Evolutionary conservation across 1,284 basidiomycete genomes (phyloP).

Genomic region (Ustilago shanxiensis): DNA sequence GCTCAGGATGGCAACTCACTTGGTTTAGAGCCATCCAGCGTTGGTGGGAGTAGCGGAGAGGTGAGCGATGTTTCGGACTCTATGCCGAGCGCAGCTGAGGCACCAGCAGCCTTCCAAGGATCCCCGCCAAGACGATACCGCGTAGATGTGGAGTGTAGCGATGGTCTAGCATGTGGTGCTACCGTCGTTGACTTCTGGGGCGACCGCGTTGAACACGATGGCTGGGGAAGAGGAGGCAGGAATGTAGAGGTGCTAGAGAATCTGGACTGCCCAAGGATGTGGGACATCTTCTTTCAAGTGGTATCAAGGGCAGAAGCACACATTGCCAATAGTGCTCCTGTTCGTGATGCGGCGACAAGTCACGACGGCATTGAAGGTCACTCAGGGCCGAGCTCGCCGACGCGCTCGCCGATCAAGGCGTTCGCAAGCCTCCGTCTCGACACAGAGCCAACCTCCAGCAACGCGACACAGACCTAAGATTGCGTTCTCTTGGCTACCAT

Average conservation of each 20-base stretch:
- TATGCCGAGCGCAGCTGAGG: constrained; percentile 1
- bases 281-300: constrained; percentile 59
- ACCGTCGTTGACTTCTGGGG: constrained; percentile 64
- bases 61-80: constrained; percentile 20
- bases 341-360: neutral
- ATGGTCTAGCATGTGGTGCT: constrained; percentile 53
- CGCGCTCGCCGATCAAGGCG: constrained; percentile 25
- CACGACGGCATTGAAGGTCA: constrained; percentile 9
- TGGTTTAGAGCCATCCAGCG: constrained; percentile 17
- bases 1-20: constrained; percentile 19
- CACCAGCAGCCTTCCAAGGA: neutral
- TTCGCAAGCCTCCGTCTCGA: constrained; percentile 23
- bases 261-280: constrained; percentile 53
- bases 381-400: constrained; percentile 14
- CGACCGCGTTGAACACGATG: constrained; percentile 44
- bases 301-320: constrained; percentile 54
- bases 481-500: too few relatives aligned
- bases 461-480: constrained; percentile 1
- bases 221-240: constrained; percentile 56
- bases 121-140: constrained; percentile 52
- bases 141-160: constrained; percentile 55
- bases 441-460: constrained; percentile 9
- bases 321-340: constrained; percentile 20
- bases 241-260: constrained; percentile 63
- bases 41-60: constrained; percentile 16